Evolutionary conservation across 371 early-diverging fungal genomes (phyloP), one percentile per base, ranked within the genome.

Genomic region (Saksenaea oblongispora): DNA sequence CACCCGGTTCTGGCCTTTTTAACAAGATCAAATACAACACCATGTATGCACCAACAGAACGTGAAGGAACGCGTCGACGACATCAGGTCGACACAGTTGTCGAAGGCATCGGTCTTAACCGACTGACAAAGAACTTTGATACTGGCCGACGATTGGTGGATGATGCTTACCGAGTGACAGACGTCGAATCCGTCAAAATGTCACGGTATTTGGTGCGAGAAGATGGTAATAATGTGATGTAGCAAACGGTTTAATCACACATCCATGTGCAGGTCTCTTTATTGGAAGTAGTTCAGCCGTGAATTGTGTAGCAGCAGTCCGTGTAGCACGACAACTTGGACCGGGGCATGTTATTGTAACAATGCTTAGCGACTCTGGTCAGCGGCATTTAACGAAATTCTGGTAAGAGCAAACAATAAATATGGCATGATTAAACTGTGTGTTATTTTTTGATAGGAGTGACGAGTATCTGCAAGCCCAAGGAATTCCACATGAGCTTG

Each of bases 21-120:
- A 89, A 96, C 84, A 93, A 93, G 65, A 91, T 98, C 68, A 91
- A 92, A 69, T 89, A 92, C 73, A 90, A 90, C 58, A 86, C 94
- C 64, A 89, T 97, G 92, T 98, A 93, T 78, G 75, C 95, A 0
- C 86, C 90, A 1, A 85, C 86, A 5, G 96, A 96, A 67, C 85
- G 88, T 34, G 98, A 98, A 75, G 98, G 98, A 4, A 91, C 85
- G 7, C 79, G 98, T 15, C 82, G 83, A 56, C 87, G 98, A 8
- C 97, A 98, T 73, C 98, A 98, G 71, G 93, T 97, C 22, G 98
- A 98, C 70, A 92, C 98, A 11, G 86, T 98, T 10, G 95, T 98
- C 0, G 98, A 98, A 74, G 98, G 98, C 0, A 89, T 98, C 5
- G 98, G 98, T 0, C 89, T 97, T 66, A 98, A 96, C 73, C 85